phyloP scores from a whole-genome alignment of 257 asterid genomes.

The Misopates orontium region DNA sequence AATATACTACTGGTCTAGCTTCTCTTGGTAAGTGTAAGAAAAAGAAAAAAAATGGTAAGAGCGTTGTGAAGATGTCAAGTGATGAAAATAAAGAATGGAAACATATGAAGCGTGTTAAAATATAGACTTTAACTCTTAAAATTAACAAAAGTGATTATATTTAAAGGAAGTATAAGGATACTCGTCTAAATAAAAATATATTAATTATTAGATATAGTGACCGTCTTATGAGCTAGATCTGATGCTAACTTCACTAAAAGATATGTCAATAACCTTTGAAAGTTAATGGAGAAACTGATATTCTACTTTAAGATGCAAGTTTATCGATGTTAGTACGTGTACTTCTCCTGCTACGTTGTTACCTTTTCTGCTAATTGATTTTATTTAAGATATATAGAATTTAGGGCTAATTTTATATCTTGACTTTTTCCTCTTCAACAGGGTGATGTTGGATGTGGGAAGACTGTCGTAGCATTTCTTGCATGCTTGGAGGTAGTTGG shows the following conservation, averaged over 20 bases:
- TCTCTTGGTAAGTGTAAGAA: too few species aligned
- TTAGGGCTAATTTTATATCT: background rate
- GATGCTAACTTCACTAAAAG: background rate
- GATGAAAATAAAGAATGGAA: too few species aligned
- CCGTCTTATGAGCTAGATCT: background rate
- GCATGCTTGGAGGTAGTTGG: conserved; percentile 96
- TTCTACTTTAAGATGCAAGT: background rate
- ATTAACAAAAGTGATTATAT: too few species aligned
- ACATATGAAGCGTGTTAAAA: too few species aligned
- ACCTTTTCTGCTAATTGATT: conserved; percentile 7
- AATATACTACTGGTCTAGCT: too few species aligned
- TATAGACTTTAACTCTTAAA: too few species aligned
- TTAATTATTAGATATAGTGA: too few species aligned
- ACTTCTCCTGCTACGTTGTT: background rate
- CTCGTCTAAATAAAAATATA: too few species aligned
- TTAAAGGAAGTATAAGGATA: too few species aligned
- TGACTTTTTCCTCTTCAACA: conserved; percentile 26
- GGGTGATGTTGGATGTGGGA: conserved; percentile 99
- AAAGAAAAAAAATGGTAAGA: too few species aligned
- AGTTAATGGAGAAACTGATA: background rate
- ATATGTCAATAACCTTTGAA: too few species aligned
- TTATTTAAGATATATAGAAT: background rate
- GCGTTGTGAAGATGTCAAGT: too few species aligned
- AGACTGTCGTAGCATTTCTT: conserved; percentile 92
- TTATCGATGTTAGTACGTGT: background rate